Evolutionary conservation across 306 rosid genomes (phyloP), one percentile per base, ranked within the genome.

Genomic region (Mucuna pruriens): DNA sequence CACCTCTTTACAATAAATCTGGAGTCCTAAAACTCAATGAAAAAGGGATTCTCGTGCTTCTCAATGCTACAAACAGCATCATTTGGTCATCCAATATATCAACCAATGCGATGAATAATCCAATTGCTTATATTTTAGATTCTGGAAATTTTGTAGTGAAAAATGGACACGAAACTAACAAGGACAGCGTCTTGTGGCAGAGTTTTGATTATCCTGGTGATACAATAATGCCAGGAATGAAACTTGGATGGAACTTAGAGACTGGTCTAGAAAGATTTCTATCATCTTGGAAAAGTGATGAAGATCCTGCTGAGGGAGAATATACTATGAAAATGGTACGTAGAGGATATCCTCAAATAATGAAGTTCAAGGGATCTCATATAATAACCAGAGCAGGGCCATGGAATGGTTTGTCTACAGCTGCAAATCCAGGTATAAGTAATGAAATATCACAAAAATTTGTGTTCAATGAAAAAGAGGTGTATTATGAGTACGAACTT

Each of bases 131-230:
- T 1, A 6, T 67, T 9, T 10, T 39, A 34, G 52, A 67, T 2
- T 39, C 73, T 0, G 73, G 73, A 39, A 67, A 67, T 22, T 11
- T 67, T 42, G 52, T 67, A 11, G 46, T 39, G 73, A 67, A 40
- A 40, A 19, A 39, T 67, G 52, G 10, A 20, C 33, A 42, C 10
- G 7, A 39, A 5, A 11, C 1, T 6, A 36, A 29, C 31, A 1
- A 36, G 40, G 40, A 36, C 1, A 4, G 5, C 63, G 2, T 25
- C n/a, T n/a, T 73, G 8, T 81, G 84, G 84, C 84, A 63, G 68
- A 81, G 80, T 63, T 81, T 81, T 64, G 84, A 81, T 40, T 20
- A 62, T 54, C 84, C 80, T 1, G 4, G 75, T 17, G 74, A 81
- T 10, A 74, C 75, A 9, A 8, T 17, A 7, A 15, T 81, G 34